Evolutionary conservation across 495 filamentous ascomycete genomes (phyloP), one percentile per base, ranked within the genome.

Genomic region (Aspergillus sclerotiicarbonarius): DNA sequence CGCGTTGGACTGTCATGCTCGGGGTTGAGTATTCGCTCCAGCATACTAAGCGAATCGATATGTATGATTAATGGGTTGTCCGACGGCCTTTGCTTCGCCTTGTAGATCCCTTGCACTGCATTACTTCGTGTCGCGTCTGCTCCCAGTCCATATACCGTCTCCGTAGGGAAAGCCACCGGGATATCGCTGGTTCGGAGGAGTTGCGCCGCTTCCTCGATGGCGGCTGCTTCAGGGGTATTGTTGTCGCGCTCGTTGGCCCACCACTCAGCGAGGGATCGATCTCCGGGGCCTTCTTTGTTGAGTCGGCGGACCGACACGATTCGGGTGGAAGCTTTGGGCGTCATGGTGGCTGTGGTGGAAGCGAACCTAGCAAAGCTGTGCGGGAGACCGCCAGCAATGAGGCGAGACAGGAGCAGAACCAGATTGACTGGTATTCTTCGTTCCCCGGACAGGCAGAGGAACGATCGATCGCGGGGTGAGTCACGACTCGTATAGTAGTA

Each of bases 21-120:
- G 0, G 76, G 72, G 48, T 72, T 67, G 10, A 95, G 76, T 6
- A 95, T 65, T n/a, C 69, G 64, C 46, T 85, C 78, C 25, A 98
- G 79, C 83, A 96, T 94, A 7, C 78, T 68, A 6, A 98, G 72
- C 30, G 93, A 95, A 63, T 85, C 84, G 46, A 99, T 74, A 68
- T 99, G 94, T 16, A 97, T 82, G 60, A 99, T 99, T 56, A 99
- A 80, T 1, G 94, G 94, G 67, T 99, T 99, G 70, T 99, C 94
- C 6, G 85, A 86, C 15, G 94, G 94, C 46, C 94, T 76, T 51
- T 89, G 87, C 73, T 99, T 99, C 8, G 91, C 92, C 15, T 80
- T 76, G 72, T 92, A 99, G 63, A 99, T 99, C 6, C 90, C 90
- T 57, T 81, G 82, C n/a, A 97, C 93, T n/a, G 93, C 88, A 37